Conservation (phyloP, 768 basidiomycete genomes). For the Trametes villosa region DNA sequence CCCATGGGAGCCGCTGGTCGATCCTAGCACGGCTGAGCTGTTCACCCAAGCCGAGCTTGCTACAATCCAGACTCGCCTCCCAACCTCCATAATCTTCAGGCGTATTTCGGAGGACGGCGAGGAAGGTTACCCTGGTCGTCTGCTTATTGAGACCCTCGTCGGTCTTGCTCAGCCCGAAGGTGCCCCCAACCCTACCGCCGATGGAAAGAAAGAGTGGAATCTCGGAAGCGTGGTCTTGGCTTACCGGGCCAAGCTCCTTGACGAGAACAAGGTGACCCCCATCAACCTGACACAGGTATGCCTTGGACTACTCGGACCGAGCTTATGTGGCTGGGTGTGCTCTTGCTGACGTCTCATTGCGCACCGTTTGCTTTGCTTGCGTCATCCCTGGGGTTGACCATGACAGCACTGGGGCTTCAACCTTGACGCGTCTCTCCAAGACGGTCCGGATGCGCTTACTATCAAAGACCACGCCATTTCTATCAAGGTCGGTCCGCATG, state of each 20-base stretch:
- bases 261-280: conserved; percentile 61
- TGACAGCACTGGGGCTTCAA: conserved; percentile 83
- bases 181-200: conserved; percentile 29
- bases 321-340: neutral
- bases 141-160: conserved; percentile 53
- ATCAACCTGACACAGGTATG: conserved; percentile 77
- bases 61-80: conserved; percentile 42
- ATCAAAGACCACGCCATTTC: conserved; percentile 55
- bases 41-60: conserved; percentile 60
- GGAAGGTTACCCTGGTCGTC: conserved; percentile 69
- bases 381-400: neutral
- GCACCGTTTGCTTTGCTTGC: neutral
- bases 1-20: conserved; percentile 52
- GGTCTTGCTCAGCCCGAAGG: conserved; percentile 37
- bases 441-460: conserved; percentile 45
- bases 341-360: neutral
- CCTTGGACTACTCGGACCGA: neutral
- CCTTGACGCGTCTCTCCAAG: conserved; percentile 65
- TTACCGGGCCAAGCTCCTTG: conserved; percentile 69
- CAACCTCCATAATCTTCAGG: conserved; percentile 55
- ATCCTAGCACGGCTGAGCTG: conserved; percentile 44
- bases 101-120: conserved; percentile 65
- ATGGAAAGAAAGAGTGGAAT: conserved; percentile 41
- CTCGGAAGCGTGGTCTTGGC: conserved; percentile 70
- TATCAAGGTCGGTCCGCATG: no score